Evolutionary conservation across 2,329 filamentous ascomycete species (phyloP).

Genomic region (Fusarium algeriense): DNA sequence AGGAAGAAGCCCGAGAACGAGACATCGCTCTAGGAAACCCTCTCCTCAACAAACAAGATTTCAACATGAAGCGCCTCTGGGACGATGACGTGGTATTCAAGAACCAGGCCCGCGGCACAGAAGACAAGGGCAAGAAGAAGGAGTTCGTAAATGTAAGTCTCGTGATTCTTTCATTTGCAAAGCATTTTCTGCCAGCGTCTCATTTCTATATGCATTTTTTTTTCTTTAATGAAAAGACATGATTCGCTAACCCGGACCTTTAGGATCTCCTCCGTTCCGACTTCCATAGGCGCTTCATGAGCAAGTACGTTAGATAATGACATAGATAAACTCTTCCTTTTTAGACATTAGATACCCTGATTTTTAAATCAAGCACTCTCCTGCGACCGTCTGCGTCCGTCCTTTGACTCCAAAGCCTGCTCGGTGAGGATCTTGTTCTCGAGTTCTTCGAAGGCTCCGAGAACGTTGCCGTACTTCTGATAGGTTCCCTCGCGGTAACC

Average conservation of each 20-base stretch:
- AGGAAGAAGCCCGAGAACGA: slow-evolving; percentile 84
- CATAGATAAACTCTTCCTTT: slow-evolving; percentile 23
- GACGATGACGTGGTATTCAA: slow-evolving; percentile 99
- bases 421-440: slow-evolving; percentile 72
- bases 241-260: slow-evolving; percentile 37
- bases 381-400: slow-evolving; percentile 14
- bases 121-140: slow-evolving; percentile 89
- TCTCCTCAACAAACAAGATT: slow-evolving; percentile 87
- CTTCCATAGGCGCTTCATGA: slow-evolving; percentile 98
- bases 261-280: slow-evolving; percentile 91
- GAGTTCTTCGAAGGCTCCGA: slow-evolving; percentile 82
- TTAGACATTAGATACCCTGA: slow-evolving; percentile 48
- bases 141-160: slow-evolving; percentile 92
- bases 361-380: slow-evolving; percentile 31
- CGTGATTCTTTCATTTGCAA: slow-evolving; percentile 7
- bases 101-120: slow-evolving; percentile 95
- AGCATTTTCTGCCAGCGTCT: neutral
- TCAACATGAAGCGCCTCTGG: slow-evolving; percentile 92
- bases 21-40: slow-evolving; percentile 95
- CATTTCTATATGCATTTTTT: slow-evolving; percentile 3
- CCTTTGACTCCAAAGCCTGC: slow-evolving; percentile 40
- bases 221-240: neutral
- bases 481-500: slow-evolving; percentile 83
- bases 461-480: slow-evolving; percentile 80
- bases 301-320: slow-evolving; percentile 69